Conservation (phyloP, 768 basidiomycete species). For the Boletus coccyginus region DNA sequence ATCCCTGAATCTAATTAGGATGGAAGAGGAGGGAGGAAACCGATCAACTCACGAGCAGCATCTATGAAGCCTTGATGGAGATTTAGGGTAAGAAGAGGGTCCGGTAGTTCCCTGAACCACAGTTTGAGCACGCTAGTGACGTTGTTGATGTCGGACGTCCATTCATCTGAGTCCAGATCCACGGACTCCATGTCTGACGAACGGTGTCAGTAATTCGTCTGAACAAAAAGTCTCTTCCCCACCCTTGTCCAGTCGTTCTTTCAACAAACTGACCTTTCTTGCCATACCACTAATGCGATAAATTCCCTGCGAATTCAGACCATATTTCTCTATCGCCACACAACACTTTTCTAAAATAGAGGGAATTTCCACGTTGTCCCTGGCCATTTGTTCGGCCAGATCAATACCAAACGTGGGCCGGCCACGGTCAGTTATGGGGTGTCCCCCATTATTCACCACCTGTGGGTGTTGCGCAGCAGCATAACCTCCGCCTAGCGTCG, state of each 20-base stretch:
- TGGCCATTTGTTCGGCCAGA: constrained; percentile 87
- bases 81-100: constrained; percentile 80
- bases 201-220: constrained; percentile 21
- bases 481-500: constrained; percentile 38
- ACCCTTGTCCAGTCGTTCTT: constrained; percentile 86
- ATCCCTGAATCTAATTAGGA: constrained; percentile 49
- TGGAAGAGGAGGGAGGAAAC: not conserved
- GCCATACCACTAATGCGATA: constrained; percentile 93
- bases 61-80: constrained; percentile 94
- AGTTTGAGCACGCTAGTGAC: constrained; percentile 92
- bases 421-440: constrained; percentile 51
- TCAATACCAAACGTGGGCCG: constrained; percentile 91
- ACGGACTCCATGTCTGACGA: constrained; percentile 76
- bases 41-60: constrained; percentile 73
- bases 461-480: constrained; percentile 24
- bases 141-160: constrained; percentile 93
- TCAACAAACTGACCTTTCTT: constrained; percentile 80
- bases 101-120: constrained; percentile 95
- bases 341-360: constrained; percentile 85
- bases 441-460: constrained; percentile 26
- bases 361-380: constrained; percentile 90
- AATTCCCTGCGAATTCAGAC: constrained; percentile 80
- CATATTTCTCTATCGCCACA: constrained; percentile 87
- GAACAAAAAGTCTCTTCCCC: constrained; percentile 7
- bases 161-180: constrained; percentile 84